Base-by-base conservation (phyloP, 2,329 filamentous ascomycete genomes). In the Paecilomyces dactylethromorphus region DNA sequence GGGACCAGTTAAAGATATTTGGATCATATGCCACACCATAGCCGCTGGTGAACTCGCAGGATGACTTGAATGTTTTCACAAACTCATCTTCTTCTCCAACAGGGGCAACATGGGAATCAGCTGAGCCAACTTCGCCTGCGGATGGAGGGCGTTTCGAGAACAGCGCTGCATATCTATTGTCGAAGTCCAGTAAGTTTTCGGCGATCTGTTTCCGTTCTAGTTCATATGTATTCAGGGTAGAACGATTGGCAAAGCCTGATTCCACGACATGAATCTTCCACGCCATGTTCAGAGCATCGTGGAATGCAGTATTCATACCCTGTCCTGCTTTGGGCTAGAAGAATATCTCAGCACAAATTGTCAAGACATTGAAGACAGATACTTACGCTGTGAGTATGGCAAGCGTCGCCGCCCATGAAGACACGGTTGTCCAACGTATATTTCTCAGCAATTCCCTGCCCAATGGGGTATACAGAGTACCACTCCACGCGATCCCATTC, bases 211-310 rank as follows among this genome's bases (percentile, higher is more conserved):
- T 92, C 59, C 92, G 87, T 76, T 97, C 92, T 2, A 83, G 81
- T 76, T 97, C 91, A 72, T 97, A 97, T 0, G 92, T 94, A 62
- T 87, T 84, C 55, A 97, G 82, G 18, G 94, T 81, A 2, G 84
- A 84, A 61, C 90, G 87, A 31, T 86, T 78, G 1, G 91, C 90
- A 65, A 96, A 90, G 12, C 91, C 91, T 26, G 83, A 82, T 71
- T 96, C 92, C 10, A 97, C 93, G 35, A 90, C 87, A 71, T 96
- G 92, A 56, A 97, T 90, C 79, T 97, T 97, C 92, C 92, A 97
- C 7, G 92, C 92, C 49, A 97, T 81, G 73, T 97, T 97, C 60
- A 91, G 84, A 0, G 91, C 91, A 67, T 82, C 79, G 54, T 82
- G 74, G 74, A 83, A 83, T 22, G 84, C 79, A 63, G 83, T 84